Conservation (phyloP, 495 filamentous ascomycete genomes). For the Penicillium ochrochloron region DNA sequence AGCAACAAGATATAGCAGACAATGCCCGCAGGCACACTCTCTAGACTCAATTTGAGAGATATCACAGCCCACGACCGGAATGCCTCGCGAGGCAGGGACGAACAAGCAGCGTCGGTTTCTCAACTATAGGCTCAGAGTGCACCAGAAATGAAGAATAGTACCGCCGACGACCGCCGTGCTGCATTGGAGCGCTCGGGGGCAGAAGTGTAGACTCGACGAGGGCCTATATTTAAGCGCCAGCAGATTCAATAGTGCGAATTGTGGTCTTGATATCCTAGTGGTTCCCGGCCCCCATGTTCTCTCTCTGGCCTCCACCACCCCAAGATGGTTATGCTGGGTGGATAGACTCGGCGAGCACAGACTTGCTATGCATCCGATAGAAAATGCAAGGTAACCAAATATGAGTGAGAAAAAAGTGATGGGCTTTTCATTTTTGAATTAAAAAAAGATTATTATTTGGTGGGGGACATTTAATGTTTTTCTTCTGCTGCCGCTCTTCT, state of each 20-base stretch:
- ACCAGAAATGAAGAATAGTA: conserved; percentile 35
- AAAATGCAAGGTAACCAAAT: conserved; percentile 1
- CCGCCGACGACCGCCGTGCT: conserved; percentile 43
- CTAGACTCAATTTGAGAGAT: conserved; percentile 29
- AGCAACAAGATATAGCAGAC: conserved; percentile 28
- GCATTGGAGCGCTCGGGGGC: conserved; percentile 36
- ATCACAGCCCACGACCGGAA: conserved; percentile 37
- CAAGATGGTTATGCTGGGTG: background rate
- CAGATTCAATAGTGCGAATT: conserved; percentile 28
- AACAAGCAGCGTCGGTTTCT: conserved; percentile 31
- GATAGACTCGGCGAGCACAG: conserved; percentile 14
- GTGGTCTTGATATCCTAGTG: conserved; percentile 23
- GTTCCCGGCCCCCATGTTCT: conserved; percentile 35
- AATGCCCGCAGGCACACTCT: conserved; percentile 19
- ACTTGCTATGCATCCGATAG: conserved; percentile 4
- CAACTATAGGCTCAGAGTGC: conserved; percentile 48
- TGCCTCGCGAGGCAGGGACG: conserved; percentile 48
- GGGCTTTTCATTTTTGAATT: background rate
- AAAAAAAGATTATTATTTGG: background rate
- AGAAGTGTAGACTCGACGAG: conserved; percentile 40
- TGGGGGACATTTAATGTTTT: background rate
- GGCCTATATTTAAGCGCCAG: conserved; percentile 51
- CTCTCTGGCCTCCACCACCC: conserved; percentile 17
- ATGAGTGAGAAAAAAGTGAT: background rate
- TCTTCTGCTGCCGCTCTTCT: background rate